Evolutionary conservation across 208 protist genomes (phyloP).

Genomic region (Herpetomonas muscarum): DNA sequence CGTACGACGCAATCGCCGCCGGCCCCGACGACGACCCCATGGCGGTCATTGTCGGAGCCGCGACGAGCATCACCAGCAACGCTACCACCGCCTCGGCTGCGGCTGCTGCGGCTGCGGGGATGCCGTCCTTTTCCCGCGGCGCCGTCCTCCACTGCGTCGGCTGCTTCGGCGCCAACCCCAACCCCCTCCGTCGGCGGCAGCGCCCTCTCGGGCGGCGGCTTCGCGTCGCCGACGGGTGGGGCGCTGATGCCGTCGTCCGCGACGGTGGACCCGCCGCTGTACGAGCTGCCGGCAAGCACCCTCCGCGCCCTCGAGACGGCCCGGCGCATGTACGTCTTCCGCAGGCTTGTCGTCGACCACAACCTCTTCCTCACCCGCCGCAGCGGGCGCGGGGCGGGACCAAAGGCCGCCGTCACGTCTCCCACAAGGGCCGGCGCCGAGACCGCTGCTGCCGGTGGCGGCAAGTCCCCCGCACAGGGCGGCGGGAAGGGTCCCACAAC

Average conservation of each 20-base stretch:
- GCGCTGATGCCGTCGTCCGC: constrained; percentile 13
- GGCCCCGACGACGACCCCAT: no score
- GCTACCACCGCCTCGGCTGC: no score
- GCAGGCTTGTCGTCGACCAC: constrained; percentile 28
- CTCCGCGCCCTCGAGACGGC: constrained; percentile 34
- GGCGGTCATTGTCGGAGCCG: no score
- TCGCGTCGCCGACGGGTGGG: no score
- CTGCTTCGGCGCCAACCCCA: constrained; percentile 37
- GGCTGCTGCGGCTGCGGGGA: no score
- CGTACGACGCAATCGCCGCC: no score
- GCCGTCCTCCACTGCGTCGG: constrained; percentile 42
- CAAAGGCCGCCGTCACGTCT: no score
- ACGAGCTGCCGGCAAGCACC: constrained; percentile 14
- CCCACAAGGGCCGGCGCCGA: neutral
- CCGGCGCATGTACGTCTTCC: constrained; percentile 42
- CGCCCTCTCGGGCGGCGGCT: neutral
- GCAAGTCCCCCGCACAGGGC: no score
- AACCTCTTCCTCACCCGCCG: constrained; percentile 12
- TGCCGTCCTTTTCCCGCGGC: no score
- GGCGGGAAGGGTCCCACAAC: no score
- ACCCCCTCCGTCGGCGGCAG: neutral
- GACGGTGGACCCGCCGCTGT: constrained; percentile 22
- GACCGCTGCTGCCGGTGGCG: neutral
- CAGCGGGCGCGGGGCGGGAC: neutral
- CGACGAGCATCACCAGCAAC: neutral